phyloP scores from a whole-genome alignment of 176 grass and related monocot genomes.

The Urochloa ruziziensis region DNA sequence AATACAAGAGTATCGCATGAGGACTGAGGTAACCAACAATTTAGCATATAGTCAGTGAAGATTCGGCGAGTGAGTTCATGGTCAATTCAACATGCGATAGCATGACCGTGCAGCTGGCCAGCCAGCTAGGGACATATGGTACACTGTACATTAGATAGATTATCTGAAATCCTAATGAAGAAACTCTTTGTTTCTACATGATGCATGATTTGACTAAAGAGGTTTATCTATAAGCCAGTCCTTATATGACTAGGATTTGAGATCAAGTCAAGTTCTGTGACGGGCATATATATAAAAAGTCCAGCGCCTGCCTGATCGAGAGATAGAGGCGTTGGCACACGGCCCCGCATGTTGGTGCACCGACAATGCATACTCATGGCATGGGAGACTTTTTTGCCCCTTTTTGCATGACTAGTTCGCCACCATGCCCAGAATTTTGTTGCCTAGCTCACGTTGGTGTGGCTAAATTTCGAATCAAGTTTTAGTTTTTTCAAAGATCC shows the following conservation, averaged over 20 bases:
- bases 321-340: neutral
- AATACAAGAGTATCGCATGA: neutral
- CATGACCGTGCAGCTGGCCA: neutral
- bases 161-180: conserved; percentile 1
- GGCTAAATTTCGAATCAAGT: conserved; percentile 37
- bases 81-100: conserved; percentile 8
- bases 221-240: neutral
- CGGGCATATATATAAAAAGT: neutral
- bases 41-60: neutral
- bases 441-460: conserved; percentile 32
- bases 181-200: neutral
- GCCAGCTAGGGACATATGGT: neutral
- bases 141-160: neutral
- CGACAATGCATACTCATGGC: conserved; percentile 52
- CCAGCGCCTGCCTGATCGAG: neutral
- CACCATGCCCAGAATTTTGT: conserved; percentile 47
- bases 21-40: neutral
- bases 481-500: conserved; percentile 7
- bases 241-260: neutral
- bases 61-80: neutral
- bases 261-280: conserved; percentile 14
- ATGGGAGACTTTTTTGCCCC: conserved; percentile 17
- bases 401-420: conserved; percentile 36
- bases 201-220: neutral
- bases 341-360: conserved; percentile 49